Base-by-base conservation (phyloP, 2,329 filamentous ascomycete species). In the Davidsoniella australis region DNA sequence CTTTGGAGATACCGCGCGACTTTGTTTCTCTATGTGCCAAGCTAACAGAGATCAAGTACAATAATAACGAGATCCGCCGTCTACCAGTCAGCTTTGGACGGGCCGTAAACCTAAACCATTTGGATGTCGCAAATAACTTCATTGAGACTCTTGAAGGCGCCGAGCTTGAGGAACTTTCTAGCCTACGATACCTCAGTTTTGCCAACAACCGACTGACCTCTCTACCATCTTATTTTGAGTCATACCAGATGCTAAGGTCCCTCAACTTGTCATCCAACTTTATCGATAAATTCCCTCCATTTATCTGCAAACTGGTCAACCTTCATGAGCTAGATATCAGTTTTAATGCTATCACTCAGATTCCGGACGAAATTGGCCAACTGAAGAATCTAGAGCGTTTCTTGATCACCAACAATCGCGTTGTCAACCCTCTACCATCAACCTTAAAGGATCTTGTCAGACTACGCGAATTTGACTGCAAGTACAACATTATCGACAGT, bases 261-360 rank as follows among this genome's bases (percentile, higher is more conserved):
- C 68, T 98, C 52, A 95, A 94, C 59, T 71, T 98, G 45, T 94
- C 89, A 1, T 98, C 91, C 1, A 98, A 98, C 63, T 88, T 85
- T 53, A 72, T 98, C 49, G 80, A 82, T 50, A 76, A 76, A 39
- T 94, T 98, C 55, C 91, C 91, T 0, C 71, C 80, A 18, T 93
- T 94, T 57, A 69, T 98, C 18, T 89, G 86, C 63, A 74, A 85
- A 20, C 68, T 98, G 17, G 78, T 78, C 55, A 87, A 82, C 41
- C 67, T 98, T 42, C 84, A 94, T 10, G 89, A 98, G 60, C 75
- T 98, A 39, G 91, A 98, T 59, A 78, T 98, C 60, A 96, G 89
- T 62, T 98, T 98, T 73, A 98, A 98, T 61, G 76, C 80, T 39
- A 94, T 98, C 54, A 75, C 76, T 9, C 75, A 69, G 48, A 67